Evolutionary conservation across 805 yeast genomes (phyloP).

Genomic region (Kuraishia hungarica): DNA sequence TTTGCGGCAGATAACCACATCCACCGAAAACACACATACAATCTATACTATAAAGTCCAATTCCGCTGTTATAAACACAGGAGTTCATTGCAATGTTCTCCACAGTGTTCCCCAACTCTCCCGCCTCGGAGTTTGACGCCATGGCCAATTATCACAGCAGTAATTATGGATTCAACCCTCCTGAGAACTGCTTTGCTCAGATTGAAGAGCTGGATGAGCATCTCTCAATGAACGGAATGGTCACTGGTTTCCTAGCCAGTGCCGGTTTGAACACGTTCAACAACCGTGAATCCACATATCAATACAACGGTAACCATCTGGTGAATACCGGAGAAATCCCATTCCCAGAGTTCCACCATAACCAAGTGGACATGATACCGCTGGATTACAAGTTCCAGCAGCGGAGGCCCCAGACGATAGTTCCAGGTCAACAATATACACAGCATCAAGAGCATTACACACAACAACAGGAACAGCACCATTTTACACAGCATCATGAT

Average conservation of each 20-base stretch:
- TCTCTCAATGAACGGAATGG: background rate
- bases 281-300: background rate
- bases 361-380: background rate
- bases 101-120: slow-evolving; percentile 1
- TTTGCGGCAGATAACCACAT: background rate
- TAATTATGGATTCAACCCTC: background rate
- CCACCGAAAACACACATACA: background rate
- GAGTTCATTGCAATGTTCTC: slow-evolving; percentile 1
- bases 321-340: background rate
- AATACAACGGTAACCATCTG: background rate
- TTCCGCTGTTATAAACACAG: background rate
- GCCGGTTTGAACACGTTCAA: background rate
- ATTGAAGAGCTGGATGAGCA: background rate
- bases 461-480: background rate
- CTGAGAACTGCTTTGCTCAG: background rate
- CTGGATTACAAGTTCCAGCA: background rate
- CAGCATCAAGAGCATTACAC: background rate
- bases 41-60: background rate
- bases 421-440: background rate
- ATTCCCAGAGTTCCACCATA: background rate
- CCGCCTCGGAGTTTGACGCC: slow-evolving; percentile 1
- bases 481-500: background rate
- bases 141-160: background rate
- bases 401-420: background rate
- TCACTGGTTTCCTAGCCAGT: background rate